Evolutionary conservation across 306 rosid species (phyloP), one percentile per base, ranked within the genome.

Genomic region (Macrotyloma uniflorum): DNA sequence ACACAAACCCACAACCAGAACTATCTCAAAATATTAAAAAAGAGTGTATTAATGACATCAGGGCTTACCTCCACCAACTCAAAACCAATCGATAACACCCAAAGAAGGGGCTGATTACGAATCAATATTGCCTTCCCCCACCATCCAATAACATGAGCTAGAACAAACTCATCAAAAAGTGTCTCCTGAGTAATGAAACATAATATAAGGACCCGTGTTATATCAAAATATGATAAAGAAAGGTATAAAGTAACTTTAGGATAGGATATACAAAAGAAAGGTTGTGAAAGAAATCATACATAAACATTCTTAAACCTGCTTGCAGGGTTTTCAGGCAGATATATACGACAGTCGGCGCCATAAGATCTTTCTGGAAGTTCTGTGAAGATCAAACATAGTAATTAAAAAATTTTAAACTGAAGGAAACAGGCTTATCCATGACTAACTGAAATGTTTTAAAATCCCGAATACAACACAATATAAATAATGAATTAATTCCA

Each of bases 121-220:
- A 96, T 91, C 97, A 96, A 79, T 84, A 96, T 96, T 40, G 99
- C 99, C 78, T 96, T 96, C 6, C 99, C 98, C 99, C 99, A 96
- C 99, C 99, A 96, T 20, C 99, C 99, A 83, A 96, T 90, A 54
- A 96, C 89, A 85, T 96, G 99, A 83, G 99, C 99, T 2, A 87
- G 74, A 77, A 93, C 99, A 87, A 96, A 96, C 80, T 96, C 99
- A 79, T 96, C 99, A 82, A 96, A 93, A 87, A 96, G 93, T 22
- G 98, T 93, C 50, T 91, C 99, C 99, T 96, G 57, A 5, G 78
- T 79, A 67, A 72, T 38, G 24, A 35, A 62, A 20, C 64, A 42
- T 8, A 38, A 58, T 22, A 73, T 68, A 65, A 83, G 70, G 70
- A 36, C 50, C 65, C 74, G 20, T 77, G 84, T 47, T 72, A 74